A percentile compares a stretch with the other conserved stretches of the same genome.
Conservation (phyloP, 2,329 filamentous ascomycete genomes). For the Apiospora phragmitis region DNA sequence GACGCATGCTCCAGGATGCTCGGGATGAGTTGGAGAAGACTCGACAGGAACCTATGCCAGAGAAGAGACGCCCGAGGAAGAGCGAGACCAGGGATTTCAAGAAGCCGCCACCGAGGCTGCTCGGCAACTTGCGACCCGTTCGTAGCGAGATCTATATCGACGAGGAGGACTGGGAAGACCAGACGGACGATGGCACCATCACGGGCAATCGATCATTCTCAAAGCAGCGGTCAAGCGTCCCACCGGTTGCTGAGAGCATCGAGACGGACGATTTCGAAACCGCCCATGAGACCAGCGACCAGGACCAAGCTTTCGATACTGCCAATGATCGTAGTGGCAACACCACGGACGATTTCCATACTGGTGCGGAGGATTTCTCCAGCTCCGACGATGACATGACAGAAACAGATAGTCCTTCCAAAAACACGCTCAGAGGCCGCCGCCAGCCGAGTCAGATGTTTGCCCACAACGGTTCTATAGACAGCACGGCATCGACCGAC, state of each 20-base stretch:
- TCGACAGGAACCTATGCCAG: slow-evolving; percentile 51
- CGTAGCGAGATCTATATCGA: slow-evolving; percentile 79
- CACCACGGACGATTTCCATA: slow-evolving; percentile 94
- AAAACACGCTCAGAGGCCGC: slow-evolving; percentile 30
- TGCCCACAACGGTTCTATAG: background rate
- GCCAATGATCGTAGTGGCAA: slow-evolving; percentile 74
- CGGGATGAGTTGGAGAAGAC: slow-evolving; percentile 84
- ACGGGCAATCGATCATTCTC: background rate
- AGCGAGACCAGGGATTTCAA: slow-evolving; percentile 63
- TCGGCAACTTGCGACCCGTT: slow-evolving; percentile 73
- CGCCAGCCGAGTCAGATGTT: slow-evolving; percentile 20
- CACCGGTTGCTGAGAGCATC: slow-evolving; percentile 34
- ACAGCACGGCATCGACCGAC: slow-evolving; percentile 9
- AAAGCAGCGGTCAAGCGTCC: slow-evolving; percentile 27
- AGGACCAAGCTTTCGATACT: slow-evolving; percentile 60
- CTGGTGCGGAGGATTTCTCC: slow-evolving; percentile 76
- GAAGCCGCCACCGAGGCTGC: slow-evolving; percentile 69
- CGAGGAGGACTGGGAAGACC: slow-evolving; percentile 89
- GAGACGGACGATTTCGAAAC: slow-evolving; percentile 75
- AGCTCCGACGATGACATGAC: slow-evolving; percentile 76
- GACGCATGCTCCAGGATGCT: slow-evolving; percentile 91
- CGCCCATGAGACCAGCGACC: slow-evolving; percentile 71
- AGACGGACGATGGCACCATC: slow-evolving; percentile 36
- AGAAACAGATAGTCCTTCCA: slow-evolving; percentile 72
- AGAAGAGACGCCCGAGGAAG: slow-evolving; percentile 64